phyloP scores from a whole-genome alignment of 768 basidiomycete genomes.

The Neoboletus subvelutipes region DNA sequence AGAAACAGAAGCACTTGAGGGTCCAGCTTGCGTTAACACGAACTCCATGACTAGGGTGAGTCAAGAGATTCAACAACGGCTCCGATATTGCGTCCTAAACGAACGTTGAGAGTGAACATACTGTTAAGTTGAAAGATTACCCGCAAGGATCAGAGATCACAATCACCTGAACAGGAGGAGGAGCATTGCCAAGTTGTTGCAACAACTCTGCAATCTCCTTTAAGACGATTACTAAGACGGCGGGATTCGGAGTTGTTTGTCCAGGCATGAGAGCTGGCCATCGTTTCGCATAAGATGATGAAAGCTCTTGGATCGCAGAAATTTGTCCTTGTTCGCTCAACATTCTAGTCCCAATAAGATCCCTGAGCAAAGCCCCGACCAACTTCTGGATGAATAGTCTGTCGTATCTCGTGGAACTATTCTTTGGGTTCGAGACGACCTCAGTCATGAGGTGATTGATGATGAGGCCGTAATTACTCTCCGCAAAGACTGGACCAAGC shows the following conservation, averaged over 20 bases:
- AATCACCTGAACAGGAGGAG: conserved; percentile 78
- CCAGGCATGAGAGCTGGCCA: conserved; percentile 96
- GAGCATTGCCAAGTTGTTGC: conserved; percentile 89
- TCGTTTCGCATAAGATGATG: conserved; percentile 76
- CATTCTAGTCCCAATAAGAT: conserved; percentile 86
- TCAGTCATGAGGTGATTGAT: conserved; percentile 77
- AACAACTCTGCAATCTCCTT: conserved; percentile 84
- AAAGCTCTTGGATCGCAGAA: conserved; percentile 82
- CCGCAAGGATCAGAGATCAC: not conserved
- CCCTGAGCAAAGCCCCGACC: conserved; percentile 75
- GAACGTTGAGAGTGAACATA: not conserved
- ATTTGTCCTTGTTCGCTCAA: conserved; percentile 95
- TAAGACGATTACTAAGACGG: conserved; percentile 70
- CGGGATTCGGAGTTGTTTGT: conserved; percentile 62
- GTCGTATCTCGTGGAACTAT: conserved; percentile 65
- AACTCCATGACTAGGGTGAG: conserved; percentile 86
- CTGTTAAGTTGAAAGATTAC: not conserved
- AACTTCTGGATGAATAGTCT: conserved; percentile 66
- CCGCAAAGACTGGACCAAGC: conserved; percentile 77
- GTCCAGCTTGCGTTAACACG: conserved; percentile 86
- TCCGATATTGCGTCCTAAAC: conserved; percentile 80
- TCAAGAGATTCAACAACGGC: conserved; percentile 78
- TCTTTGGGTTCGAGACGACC: conserved; percentile 62
- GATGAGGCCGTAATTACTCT: conserved; percentile 78
- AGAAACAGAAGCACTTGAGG: conserved; percentile 86